A percentile compares a stretch with the other conserved stretches of the same genome.
These are phyloP conservation scores for Striga asiatica DNA, from an alignment of 257 asterid species.

Conservation along the genomic window DNA sequence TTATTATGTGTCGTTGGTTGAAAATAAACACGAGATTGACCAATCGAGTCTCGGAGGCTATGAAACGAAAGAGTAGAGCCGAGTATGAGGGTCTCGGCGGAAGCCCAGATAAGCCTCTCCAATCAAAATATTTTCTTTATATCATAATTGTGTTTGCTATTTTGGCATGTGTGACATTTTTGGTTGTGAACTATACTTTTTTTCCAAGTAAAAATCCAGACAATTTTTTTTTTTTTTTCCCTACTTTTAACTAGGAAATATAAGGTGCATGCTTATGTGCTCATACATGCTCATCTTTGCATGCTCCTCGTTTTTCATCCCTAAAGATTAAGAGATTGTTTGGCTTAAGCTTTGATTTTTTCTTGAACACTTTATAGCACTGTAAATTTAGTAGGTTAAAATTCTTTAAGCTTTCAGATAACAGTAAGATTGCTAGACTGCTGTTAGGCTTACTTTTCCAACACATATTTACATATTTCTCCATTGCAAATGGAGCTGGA, in stretches of 20 bases:
- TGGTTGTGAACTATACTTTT: slow-evolving; percentile 42
- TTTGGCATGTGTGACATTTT: slow-evolving; percentile 67
- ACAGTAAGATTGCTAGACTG: too few relatives aligned
- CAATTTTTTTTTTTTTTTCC: background rate
- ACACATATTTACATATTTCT: too few relatives aligned
- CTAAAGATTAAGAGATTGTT: too few relatives aligned
- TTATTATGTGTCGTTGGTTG: slow-evolving; percentile 37
- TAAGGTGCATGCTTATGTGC: background rate
- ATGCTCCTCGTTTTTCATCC: background rate
- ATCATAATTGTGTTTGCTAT: slow-evolving; percentile 73
- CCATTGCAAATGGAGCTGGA: too few relatives aligned
- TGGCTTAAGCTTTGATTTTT: background rate
- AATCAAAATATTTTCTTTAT: slow-evolving; percentile 80
- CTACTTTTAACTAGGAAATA: too few relatives aligned
- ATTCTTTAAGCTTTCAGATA: too few relatives aligned
- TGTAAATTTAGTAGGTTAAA: too few relatives aligned
- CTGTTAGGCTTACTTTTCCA: too few relatives aligned
- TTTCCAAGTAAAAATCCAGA: background rate
- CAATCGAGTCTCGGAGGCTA: slow-evolving; percentile 59
- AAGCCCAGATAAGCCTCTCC: slow-evolving; percentile 95
- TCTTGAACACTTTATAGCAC: too few relatives aligned
- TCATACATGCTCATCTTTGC: background rate
- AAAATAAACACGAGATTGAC: slow-evolving; percentile 47
- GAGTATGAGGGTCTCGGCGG: slow-evolving; percentile 91
- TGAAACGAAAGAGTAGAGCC: slow-evolving; percentile 90